Evolutionary conservation across 495 filamentous ascomycete genomes (phyloP).

Genomic region (Xylaria acuta): DNA sequence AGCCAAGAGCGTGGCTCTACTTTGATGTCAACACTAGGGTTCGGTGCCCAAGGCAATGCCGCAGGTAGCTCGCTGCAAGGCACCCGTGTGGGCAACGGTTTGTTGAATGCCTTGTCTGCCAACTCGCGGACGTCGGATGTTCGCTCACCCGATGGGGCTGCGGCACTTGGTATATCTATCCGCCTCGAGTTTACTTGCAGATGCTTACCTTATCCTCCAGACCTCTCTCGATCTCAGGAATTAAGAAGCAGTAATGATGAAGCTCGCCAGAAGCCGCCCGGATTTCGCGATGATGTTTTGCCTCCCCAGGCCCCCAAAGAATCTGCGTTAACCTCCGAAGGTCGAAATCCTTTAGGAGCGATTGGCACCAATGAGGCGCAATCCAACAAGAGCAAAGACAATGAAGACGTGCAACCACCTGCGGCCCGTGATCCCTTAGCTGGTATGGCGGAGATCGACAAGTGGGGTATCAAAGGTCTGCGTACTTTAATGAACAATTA

Average conservation of each 20-base stretch:
- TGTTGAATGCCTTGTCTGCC: constrained; percentile 65
- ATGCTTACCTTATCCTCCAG: constrained; percentile 29
- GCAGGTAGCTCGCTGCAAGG: constrained; percentile 41
- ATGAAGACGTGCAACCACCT: constrained; percentile 42
- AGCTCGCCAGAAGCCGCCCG: constrained; percentile 48
- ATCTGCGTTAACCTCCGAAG: constrained; percentile 28
- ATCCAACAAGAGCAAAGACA: constrained; percentile 50
- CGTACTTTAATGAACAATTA: constrained; percentile 79
- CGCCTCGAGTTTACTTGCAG: not conserved
- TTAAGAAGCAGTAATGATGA: constrained; percentile 50
- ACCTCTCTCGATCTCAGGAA: constrained; percentile 47
- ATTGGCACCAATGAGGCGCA: constrained; percentile 51
- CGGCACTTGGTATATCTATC: constrained; percentile 32
- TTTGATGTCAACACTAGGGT: constrained; percentile 70
- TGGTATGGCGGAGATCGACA: constrained; percentile 80
- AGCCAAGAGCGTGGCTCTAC: constrained; percentile 69
- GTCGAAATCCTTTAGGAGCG: constrained; percentile 52
- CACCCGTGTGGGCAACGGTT: constrained; percentile 56
- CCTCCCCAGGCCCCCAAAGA: constrained; percentile 46
- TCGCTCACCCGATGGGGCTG: constrained; percentile 46
- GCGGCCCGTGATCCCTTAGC: constrained; percentile 64
- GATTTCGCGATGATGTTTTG: constrained; percentile 50
- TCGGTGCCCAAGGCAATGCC: constrained; percentile 55
- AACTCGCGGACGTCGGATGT: constrained; percentile 50
- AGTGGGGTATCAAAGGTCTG: constrained; percentile 80